These are phyloP conservation scores for Angomonas deanei DNA, from an alignment of 208 protist species.

Conservation along the genomic window DNA sequence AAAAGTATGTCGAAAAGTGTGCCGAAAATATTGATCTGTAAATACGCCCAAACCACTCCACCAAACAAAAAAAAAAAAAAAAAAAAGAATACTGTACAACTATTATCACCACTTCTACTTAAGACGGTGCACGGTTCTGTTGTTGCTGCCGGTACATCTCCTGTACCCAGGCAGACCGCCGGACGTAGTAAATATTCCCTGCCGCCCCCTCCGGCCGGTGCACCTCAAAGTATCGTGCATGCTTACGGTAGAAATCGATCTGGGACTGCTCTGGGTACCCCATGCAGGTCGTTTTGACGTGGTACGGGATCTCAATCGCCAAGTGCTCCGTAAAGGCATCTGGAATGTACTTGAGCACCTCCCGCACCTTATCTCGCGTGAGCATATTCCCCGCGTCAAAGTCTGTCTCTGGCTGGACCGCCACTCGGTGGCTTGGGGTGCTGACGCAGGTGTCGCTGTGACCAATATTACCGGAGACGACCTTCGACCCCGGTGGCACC, in stretches of 20 bases:
- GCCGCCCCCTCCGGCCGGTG: slow-evolving; percentile 10
- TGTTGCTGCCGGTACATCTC: slow-evolving; percentile 4
- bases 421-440: neutral
- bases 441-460: neutral
- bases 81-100: too few relatives aligned
- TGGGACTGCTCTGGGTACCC: slow-evolving; percentile 30
- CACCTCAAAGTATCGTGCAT: slow-evolving; percentile 68
- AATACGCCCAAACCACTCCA: too few relatives aligned
- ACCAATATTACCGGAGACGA: neutral
- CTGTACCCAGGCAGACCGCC: slow-evolving; percentile 44
- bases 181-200: slow-evolving; percentile 34
- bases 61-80: too few relatives aligned
- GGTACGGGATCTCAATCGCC: slow-evolving; percentile 28
- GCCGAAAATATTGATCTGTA: too few relatives aligned
- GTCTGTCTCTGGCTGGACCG: neutral
- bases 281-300: slow-evolving; percentile 61
- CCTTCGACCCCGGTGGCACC: neutral
- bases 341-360: slow-evolving; percentile 56
- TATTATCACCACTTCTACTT: neutral
- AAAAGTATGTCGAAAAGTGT: too few relatives aligned
- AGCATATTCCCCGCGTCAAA: neutral
- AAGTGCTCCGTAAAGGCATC: slow-evolving; percentile 47
- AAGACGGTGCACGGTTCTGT: slow-evolving; percentile 18
- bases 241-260: slow-evolving; percentile 33
- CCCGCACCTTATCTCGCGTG: slow-evolving; percentile 20